Conservation (phyloP, 2,329 filamentous ascomycete species). For the Dendryphion nanum region DNA sequence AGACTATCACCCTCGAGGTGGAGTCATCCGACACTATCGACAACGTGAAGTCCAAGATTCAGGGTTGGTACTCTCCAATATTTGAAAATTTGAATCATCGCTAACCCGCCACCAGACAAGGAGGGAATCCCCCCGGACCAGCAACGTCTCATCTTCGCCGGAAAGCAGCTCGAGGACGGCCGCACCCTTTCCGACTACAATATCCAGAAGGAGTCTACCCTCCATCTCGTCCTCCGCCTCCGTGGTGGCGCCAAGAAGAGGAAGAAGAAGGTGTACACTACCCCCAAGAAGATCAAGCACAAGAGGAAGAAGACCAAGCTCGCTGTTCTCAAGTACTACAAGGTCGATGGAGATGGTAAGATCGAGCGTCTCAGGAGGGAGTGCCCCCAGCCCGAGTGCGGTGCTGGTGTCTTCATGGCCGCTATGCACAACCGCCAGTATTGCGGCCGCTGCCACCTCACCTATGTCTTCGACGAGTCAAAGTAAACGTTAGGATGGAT, state of each 20-base stretch:
- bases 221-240: slow-evolving; percentile 95
- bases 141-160: slow-evolving; percentile 99
- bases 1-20: slow-evolving; percentile 99
- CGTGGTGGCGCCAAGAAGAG: slow-evolving; percentile 97
- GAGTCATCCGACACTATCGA: slow-evolving; percentile 99
- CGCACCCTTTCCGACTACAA: slow-evolving; percentile 99
- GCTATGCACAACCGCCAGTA: slow-evolving; percentile 99
- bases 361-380: slow-evolving; percentile 98
- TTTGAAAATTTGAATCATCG: not conserved
- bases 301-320: slow-evolving; percentile 99
- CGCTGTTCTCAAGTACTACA: slow-evolving; percentile 99
- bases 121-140: slow-evolving; percentile 99
- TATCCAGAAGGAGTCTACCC: slow-evolving; percentile 99
- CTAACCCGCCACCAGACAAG: slow-evolving; percentile 74
- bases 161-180: slow-evolving; percentile 99
- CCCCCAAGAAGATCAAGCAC: slow-evolving; percentile 99
- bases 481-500: slow-evolving; percentile 44
- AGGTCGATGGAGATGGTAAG: slow-evolving; percentile 99
- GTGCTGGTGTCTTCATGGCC: slow-evolving; percentile 99
- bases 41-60: slow-evolving; percentile 99
- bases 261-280: slow-evolving; percentile 99
- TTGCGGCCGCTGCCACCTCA: slow-evolving; percentile 73
- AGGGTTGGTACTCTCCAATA: slow-evolving; percentile 49
- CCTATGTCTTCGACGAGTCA: slow-evolving; percentile 69
- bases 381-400: slow-evolving; percentile 83